Conservation (phyloP, 108 stramenopile genomes). For the Nannochloropsis gaditana region DNA sequence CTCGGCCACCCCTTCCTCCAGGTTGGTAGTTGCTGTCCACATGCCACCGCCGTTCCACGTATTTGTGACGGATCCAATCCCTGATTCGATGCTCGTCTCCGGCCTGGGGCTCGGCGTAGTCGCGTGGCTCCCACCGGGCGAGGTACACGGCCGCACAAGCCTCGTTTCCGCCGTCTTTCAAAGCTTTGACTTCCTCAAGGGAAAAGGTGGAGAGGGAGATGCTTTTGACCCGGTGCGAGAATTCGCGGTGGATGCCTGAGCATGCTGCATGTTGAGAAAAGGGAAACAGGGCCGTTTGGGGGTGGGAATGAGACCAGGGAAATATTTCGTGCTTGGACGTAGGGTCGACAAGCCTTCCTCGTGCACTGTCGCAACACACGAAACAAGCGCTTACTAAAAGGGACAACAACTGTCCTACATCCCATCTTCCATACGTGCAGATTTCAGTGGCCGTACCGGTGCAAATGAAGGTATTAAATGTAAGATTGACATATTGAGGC, state of each 20-base stretch:
- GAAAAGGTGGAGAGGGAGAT: constrained; percentile 47
- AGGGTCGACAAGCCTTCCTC: no score
- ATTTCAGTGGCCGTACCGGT: constrained; percentile 8
- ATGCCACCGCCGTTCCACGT: constrained; percentile 47
- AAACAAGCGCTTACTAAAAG: no score
- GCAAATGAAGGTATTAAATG: constrained; percentile 50
- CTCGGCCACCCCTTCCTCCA: neutral
- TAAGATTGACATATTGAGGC: constrained; percentile 33
- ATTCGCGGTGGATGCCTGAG: constrained; percentile 30
- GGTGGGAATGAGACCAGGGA: neutral
- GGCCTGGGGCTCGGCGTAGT: constrained; percentile 41
- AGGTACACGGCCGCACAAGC: constrained; percentile 28
- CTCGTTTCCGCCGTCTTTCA: constrained; percentile 42
- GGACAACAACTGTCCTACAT: no score
- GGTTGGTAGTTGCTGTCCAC: neutral
- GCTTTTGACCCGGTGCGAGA: constrained; percentile 46
- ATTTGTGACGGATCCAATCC: constrained; percentile 46
- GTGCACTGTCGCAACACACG: no score
- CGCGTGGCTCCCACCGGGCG: constrained; percentile 27
- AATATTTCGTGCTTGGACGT: no score
- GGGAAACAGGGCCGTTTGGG: neutral
- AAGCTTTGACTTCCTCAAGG: constrained; percentile 37
- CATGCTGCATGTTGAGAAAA: neutral
- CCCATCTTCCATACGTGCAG: no score
- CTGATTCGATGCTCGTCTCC: constrained; percentile 27